Evolutionary conservation across 2,329 filamentous ascomycete species (phyloP), one percentile per base, ranked within the genome.

Genomic region (Pseudocercospora pini-densiflorae): DNA sequence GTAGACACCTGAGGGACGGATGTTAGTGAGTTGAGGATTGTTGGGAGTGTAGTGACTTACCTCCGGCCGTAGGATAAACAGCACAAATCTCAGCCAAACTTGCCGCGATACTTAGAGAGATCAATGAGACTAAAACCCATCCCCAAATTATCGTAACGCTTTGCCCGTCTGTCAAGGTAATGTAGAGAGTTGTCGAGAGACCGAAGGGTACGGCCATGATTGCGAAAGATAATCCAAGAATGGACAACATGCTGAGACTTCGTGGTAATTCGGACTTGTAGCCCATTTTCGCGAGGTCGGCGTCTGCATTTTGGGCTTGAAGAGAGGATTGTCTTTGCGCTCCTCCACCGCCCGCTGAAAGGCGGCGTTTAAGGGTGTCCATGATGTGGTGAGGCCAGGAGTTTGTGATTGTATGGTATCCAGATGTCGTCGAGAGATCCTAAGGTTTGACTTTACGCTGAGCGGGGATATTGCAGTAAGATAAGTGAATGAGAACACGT

Each of bases 161-260:
- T 76, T 90, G 88, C 23, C 90, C 90, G 76, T 92, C 88, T 19
- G 85, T 85, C 29, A 92, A 82, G 23, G 87, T 88, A 75, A 91
- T 89, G 78, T 87, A 88, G 68, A 92, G 81, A 1, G 89, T 92
- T 16, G 90, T 91, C 31, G 84, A 87, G 43, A 91, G 81, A 40
- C 89, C 89, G 71, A 89, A 90, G 0, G 88, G 88, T 10, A 89
- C 88, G 10, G 89, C 89, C 88, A 92, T 92, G 77, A 92, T 92
- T 60, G 89, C 90, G 75, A 92, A 92, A 53, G 88, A 90, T 79
- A 89, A 74, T 59, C 90, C 90, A 53, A 92, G 81, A 29, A 92
- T 87, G 73, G 87, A 89, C 73, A 91, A 78, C 88, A 91, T 91
- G 75, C 86, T 88, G 69, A 92, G 77, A 71, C 87, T 88, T 66